Conservation (phyloP, 2,329 filamentous ascomycete genomes). For the Trichoderma sp. region DNA sequence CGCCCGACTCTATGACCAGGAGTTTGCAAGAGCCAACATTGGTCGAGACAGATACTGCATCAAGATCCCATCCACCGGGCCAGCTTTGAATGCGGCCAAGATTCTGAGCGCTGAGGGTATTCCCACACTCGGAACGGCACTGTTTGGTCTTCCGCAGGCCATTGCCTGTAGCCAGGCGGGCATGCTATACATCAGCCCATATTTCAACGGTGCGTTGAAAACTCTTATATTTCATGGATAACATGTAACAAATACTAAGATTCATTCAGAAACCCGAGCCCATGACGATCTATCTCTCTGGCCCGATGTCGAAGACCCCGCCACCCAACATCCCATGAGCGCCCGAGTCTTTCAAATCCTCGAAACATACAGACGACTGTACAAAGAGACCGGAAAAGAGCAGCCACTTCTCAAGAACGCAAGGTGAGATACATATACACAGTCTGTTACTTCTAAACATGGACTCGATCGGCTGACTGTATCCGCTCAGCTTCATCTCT, state of each 20-base stretch:
- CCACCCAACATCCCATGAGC: conserved; percentile 46
- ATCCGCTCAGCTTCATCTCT: conserved; percentile 39
- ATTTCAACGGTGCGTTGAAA: conserved; percentile 43
- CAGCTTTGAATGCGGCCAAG: conserved; percentile 44
- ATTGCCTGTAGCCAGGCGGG: conserved; percentile 49
- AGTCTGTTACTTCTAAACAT: background rate
- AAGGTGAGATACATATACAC: conserved; percentile 27
- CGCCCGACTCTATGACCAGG: conserved; percentile 44
- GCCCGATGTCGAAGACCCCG: conserved; percentile 47
- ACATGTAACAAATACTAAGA: background rate
- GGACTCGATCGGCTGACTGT: background rate
- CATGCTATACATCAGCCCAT: conserved; percentile 49
- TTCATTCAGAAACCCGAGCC: conserved; percentile 40
- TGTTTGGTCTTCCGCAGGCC: conserved; percentile 48
- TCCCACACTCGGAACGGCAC: conserved; percentile 46
- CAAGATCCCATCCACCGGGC: conserved; percentile 50
- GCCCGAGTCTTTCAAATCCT: conserved; percentile 48
- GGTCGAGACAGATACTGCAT: conserved; percentile 47
- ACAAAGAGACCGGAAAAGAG: conserved; percentile 46
- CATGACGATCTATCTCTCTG: conserved; percentile 44
- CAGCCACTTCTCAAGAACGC: conserved; percentile 50
- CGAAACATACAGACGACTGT: conserved; percentile 45
- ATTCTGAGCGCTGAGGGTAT: conserved; percentile 45
- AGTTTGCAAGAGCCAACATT: conserved; percentile 46
- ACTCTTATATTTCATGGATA: background rate